Conservation (phyloP, 176 grass and related monocot species). For the Eleusine indica region DNA sequence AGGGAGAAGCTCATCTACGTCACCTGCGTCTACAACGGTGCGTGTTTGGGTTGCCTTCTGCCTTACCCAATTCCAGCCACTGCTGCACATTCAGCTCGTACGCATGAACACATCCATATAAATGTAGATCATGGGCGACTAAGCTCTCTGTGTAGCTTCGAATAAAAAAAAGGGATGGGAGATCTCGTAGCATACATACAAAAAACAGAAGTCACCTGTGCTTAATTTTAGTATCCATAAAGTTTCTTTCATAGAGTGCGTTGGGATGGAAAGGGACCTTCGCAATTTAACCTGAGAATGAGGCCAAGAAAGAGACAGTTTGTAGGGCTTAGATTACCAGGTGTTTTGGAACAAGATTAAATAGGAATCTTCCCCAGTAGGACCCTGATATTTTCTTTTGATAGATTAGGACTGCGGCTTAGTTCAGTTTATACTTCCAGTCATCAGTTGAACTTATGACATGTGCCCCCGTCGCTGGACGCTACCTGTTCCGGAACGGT, state of each 20-base stretch:
- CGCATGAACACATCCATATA: not conserved
- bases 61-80: not conserved
- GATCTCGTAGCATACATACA: not conserved
- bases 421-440: not conserved
- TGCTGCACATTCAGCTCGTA: not conserved
- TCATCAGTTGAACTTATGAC: not conserved
- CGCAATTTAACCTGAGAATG: not conserved
- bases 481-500: not conserved
- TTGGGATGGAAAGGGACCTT: constrained; percentile 5
- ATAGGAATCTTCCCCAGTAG: not conserved
- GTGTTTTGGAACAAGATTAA: not conserved
- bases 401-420: not conserved
- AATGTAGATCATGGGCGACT: not conserved
- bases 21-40: constrained; percentile 96
- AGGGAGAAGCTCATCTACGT: constrained; percentile 87
- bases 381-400: not conserved
- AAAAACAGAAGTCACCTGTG: not conserved
- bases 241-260: constrained; percentile 3
- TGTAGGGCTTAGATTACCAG: not conserved
- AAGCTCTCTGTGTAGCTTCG: too few species aligned
- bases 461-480: not conserved
- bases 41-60: not conserved
- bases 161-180: too few species aligned
- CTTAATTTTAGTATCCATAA: constrained; percentile 2
- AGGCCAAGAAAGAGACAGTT: not conserved